Conservation (phyloP, 1,284 basidiomycete species). For the Microstroma glucosiphilum region DNA sequence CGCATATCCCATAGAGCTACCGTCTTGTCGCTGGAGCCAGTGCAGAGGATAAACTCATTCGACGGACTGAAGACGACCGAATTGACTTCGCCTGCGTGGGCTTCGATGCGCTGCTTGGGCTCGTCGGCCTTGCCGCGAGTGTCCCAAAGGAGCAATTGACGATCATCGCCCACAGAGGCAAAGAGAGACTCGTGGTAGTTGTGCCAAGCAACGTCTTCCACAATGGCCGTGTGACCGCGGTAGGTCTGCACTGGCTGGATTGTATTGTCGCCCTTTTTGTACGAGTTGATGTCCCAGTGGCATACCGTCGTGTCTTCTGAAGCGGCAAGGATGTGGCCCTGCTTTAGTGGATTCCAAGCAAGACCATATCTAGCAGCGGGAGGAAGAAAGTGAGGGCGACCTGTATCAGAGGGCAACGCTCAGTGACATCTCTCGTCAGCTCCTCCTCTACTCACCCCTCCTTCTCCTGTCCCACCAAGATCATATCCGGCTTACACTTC, state of each 20-base stretch:
- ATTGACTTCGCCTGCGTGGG: constrained; percentile 85
- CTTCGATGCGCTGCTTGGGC: constrained; percentile 69
- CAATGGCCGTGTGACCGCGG: constrained; percentile 58
- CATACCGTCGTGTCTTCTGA: constrained; percentile 95
- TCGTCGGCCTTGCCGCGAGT: constrained; percentile 60
- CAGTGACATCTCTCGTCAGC: not conserved
- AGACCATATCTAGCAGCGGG: constrained; percentile 69
- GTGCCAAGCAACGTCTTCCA: constrained; percentile 97
- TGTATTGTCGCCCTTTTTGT: constrained; percentile 70
- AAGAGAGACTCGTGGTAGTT: constrained; percentile 75
- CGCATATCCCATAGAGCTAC: constrained; percentile 84
- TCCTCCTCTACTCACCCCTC: constrained; percentile 67
- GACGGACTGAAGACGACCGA: constrained; percentile 83
- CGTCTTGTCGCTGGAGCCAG: constrained; percentile 92
- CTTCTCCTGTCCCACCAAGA: constrained; percentile 76
- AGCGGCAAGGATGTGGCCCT: constrained; percentile 85
- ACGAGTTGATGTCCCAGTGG: constrained; percentile 89
- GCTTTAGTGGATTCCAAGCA: constrained; percentile 71
- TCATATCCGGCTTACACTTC: constrained; percentile 82
- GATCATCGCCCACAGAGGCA: constrained; percentile 95
- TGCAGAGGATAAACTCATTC: constrained; percentile 75
- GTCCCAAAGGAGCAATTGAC: constrained; percentile 92
- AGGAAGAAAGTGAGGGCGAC: not conserved
- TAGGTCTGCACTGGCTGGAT: constrained; percentile 78
- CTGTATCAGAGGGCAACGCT: not conserved